Conservation (phyloP, 2,329 filamentous ascomycete species). For the Colletotrichum plurivorum region DNA sequence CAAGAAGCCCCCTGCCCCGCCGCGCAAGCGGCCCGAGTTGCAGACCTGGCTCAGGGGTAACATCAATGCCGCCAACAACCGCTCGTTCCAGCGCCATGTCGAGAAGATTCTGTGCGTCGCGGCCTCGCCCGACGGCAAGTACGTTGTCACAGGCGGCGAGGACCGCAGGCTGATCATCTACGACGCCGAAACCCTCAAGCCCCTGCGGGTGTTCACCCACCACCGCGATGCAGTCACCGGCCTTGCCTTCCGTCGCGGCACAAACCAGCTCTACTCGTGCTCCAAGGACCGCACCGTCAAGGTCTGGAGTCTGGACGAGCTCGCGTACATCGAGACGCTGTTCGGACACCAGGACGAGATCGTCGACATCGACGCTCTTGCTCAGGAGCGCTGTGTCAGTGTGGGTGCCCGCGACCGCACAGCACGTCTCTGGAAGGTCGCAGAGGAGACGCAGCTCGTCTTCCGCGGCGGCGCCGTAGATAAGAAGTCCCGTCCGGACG, state of each 20-base stretch:
- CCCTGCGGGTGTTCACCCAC: constrained; percentile 88
- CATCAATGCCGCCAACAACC: constrained; percentile 71
- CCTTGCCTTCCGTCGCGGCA: constrained; percentile 87
- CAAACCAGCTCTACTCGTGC: constrained; percentile 92
- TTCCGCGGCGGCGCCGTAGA: constrained; percentile 82
- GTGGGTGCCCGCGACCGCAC: constrained; percentile 94
- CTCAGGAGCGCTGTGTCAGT: constrained; percentile 89
- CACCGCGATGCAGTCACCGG: constrained; percentile 91
- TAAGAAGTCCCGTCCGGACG: constrained; percentile 59
- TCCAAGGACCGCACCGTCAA: constrained; percentile 95
- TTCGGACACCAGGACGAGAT: constrained; percentile 97
- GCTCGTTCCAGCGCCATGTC: constrained; percentile 82
- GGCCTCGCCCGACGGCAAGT: constrained; percentile 90
- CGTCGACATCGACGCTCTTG: constrained; percentile 84
- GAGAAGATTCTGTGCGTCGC: constrained; percentile 86
- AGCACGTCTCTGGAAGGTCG: constrained; percentile 94
- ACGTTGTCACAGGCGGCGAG: constrained; percentile 88
- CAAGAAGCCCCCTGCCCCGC: constrained; percentile 70
- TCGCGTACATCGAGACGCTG: constrained; percentile 94
- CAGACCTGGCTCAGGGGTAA: constrained; percentile 75
- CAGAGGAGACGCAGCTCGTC: constrained; percentile 94
- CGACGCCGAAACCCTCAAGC: constrained; percentile 84
- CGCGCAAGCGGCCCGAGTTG: constrained; percentile 73
- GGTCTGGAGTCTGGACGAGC: constrained; percentile 91
- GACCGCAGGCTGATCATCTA: constrained; percentile 91